Base-by-base conservation (phyloP, 1,284 basidiomycete genomes). In the Leccinum huronense region DNA sequence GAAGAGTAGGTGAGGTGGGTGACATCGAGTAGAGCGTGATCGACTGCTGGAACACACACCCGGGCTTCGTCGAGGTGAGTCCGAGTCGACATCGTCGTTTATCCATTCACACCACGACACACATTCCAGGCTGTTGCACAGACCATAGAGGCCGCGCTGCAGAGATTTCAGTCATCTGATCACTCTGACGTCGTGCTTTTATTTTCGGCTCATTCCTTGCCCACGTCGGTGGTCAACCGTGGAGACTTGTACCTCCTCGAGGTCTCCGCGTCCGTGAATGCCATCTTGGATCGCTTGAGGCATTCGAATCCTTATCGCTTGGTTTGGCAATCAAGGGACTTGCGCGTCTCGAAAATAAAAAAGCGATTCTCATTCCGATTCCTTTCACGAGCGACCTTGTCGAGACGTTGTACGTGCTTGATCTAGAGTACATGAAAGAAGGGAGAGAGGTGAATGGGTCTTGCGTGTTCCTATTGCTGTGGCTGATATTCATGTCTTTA, bases 351-450 rank as follows among this genome's bases (percentile, higher is more conserved):
- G 95, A 95, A 19, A 86, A 87, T 76, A 98, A 97, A 79, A 88
- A 87, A 67, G 88, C 89, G n/a, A 84, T 98, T 60, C 83, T 97
- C 38, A 88, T 99, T 2, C 97, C 97, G 1, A 95, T 99, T 67
- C 97, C 97, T 19, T 99, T 99, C 80, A 99, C 97, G 19, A 95
- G 91, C 75, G 97, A 99, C 79, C 97, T 99, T 78, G 98, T 99
- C 74, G 97, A 99, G 81, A 99, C 97, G 30, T 83, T 99, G 57
- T 99, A 92, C 76, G 97, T 99, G 80, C 84, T 99, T 58, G 97
- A 99, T 78, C 78, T 96, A 62, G 97, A 99, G 77, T 96, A 98
- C 72, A 85, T 85, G 66, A 90, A 91, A 78, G 97, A 99, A 77
- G 97, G 92, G 7, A 85, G 86, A 73, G 89, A 97, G 86, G 95